Evolutionary conservation across 2,329 filamentous ascomycete species (phyloP), one percentile per base, ranked within the genome.

Genomic region (Monosporascus ibericus): DNA sequence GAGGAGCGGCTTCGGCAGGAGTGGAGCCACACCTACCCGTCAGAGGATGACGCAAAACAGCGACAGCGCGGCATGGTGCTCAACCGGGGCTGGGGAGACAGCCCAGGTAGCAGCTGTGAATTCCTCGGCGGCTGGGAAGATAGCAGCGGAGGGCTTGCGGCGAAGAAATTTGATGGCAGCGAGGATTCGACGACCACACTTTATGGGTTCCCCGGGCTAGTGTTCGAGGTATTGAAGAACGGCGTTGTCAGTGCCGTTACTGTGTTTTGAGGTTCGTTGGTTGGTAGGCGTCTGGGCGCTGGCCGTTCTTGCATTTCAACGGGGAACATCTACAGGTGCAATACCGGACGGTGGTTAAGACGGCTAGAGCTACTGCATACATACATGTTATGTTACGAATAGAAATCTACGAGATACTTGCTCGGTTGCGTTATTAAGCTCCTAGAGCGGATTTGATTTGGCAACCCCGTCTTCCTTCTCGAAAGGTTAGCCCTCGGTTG

Each of bases 211-310:
- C 92, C 94, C 0, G 92, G 94, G 0, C 73, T 97, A 69, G 84
- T 96, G 47, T 97, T 99, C 73, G 94, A 99, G 72, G 92, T 99
- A 27, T 72, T 97, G 69, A 92, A 89, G 82, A 96, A 95, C 65
- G 91, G 89, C 4, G 86, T 84, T 55, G 88, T 99, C 24, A 95
- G 90, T 69, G 88, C 89, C 25, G 76, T 97, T 67, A 97, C 92
- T 9, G 85, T 96, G 24, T 96, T 92, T 74, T 96, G 68, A 81
- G 30, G 11, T 14, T 34, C 11, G 30, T 11, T 34, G 30, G 11
- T 34, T 34, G 30, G 11, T 14, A 34, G 30, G 30, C 9, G 30
- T 34, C 30, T 14, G 30, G 30, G 30, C 2, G 30, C 30, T 34
- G 30, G 30, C 30, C 14, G 30, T 34, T 34, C 4, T 14, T 34